These are phyloP conservation scores for Neonectria sp. DNA, from an alignment of 2,329 filamentous ascomycete species.

Conservation along the genomic window DNA sequence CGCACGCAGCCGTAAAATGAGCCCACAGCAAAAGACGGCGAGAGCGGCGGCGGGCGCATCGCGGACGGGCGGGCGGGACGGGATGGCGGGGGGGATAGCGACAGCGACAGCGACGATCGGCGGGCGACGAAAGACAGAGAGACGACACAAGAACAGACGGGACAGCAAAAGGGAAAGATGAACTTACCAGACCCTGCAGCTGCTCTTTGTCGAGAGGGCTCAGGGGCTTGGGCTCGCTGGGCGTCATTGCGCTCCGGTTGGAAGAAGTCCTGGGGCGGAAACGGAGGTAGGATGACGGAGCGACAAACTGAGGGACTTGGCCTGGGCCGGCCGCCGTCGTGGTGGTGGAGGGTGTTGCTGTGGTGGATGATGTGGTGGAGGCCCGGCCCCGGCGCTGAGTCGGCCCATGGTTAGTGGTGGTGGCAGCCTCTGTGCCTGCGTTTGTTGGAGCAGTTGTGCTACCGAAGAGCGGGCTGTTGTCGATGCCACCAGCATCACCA, in stretches of 20 bases:
- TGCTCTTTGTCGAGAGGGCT: slow-evolving; percentile 82
- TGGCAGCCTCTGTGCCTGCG: neutral
- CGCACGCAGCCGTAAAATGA: slow-evolving; percentile 32
- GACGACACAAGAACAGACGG: slow-evolving; percentile 15
- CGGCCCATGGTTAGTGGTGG: slow-evolving; percentile 8
- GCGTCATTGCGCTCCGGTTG: slow-evolving; percentile 54
- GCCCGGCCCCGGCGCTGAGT: slow-evolving; percentile 28
- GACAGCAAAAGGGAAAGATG: slow-evolving; percentile 23
- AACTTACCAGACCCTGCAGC: slow-evolving; percentile 81
- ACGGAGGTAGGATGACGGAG: slow-evolving; percentile 72
- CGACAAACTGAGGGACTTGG: slow-evolving; percentile 69
- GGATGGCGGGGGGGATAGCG: slow-evolving; percentile 18
- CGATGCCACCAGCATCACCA: slow-evolving; percentile 6
- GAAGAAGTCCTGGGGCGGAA: slow-evolving; percentile 56
- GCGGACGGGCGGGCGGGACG: slow-evolving; percentile 37
- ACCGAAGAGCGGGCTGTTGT: neutral
- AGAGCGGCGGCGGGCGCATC: slow-evolving; percentile 27
- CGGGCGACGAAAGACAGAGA: slow-evolving; percentile 1
- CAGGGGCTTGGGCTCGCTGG: slow-evolving; percentile 60
- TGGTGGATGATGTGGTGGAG: slow-evolving; percentile 39
- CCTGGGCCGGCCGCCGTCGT: slow-evolving; percentile 38
- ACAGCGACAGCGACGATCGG: slow-evolving; percentile 10
- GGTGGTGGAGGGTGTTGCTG: slow-evolving; percentile 39
- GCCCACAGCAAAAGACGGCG: slow-evolving; percentile 19
- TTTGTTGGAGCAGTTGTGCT: neutral